Base-by-base conservation (phyloP, 768 basidiomycete genomes). In the Collybia sordida region DNA sequence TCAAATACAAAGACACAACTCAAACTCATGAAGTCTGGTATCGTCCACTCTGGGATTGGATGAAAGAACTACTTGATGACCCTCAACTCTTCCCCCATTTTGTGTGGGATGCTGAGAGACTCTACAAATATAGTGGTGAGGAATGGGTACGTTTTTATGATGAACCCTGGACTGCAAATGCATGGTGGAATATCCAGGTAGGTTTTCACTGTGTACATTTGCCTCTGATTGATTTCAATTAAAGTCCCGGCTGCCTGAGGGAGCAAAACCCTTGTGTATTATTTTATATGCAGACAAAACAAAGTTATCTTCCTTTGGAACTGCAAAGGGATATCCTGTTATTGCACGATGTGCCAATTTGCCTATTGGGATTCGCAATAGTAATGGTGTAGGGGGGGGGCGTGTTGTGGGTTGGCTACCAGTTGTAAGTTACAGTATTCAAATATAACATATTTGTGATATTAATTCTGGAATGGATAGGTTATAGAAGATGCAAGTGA, bases 251-350 rank as follows among this genome's bases (percentile, higher is more conserved):
- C 65, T 27, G 55, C 64, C 23, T 14, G 52, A 14, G 5, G 56
- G 43, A 48, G 63, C 53, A 34, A 64, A 65, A 22, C 59, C 61
- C 0, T 45, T 71, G 14, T 42, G 56, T 6, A 57, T 65, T n/a
- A 69, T 72, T 27, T 14, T 73, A 0, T 74, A 72, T 58, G 65
- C 72, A 5, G 71, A 74, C 48, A 73, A 72, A 41, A 59, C 66
- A n/a, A 64, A 67, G 22, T 48, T 73, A 0, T 73, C 66, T 0
- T 62, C 65, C 2, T 73, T 72, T 61, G 66, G 69, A 0, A 65
- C 59, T 0, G 56, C 45, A 21, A 72, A 67, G 47, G 72, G 60
- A 0, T 68, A 73, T 49, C 73, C 70, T 1, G 61, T 73, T 1
- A 50, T 72, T 28, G 67, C 60, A 0, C 47, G 62, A 7, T 46